Conservation (phyloP, 768 basidiomycete genomes). For the Kondoa malvinella region DNA sequence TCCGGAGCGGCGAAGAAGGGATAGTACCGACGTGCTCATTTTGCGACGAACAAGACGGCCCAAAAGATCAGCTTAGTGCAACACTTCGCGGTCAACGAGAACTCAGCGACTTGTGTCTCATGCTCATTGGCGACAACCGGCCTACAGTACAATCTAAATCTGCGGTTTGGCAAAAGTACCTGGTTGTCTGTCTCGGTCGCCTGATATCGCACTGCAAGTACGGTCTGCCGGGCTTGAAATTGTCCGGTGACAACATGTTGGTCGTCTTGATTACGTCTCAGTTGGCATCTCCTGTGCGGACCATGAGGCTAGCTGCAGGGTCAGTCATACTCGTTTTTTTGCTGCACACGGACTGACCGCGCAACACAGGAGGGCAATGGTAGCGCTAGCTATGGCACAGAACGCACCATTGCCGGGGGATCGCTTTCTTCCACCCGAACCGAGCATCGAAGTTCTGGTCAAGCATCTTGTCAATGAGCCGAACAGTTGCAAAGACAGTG, state of each 20-base stretch:
- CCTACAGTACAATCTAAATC: neutral
- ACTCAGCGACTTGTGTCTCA: neutral
- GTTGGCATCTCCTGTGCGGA: neutral
- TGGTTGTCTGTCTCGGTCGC: neutral
- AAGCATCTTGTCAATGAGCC: neutral
- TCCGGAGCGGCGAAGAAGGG: neutral
- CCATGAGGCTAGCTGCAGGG: neutral
- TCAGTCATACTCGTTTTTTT: neutral
- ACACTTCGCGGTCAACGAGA: neutral
- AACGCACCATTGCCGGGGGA: neutral
- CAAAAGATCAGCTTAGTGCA: neutral
- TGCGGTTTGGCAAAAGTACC: neutral
- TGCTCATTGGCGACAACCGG: neutral
- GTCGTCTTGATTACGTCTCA: neutral
- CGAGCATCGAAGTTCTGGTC: neutral
- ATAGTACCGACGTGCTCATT: neutral
- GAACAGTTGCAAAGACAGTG: neutral
- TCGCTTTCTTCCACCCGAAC: neutral
- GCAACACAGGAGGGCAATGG: neutral
- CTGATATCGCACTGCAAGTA: neutral
- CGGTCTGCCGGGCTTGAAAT: neutral
- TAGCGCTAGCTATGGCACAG: neutral
- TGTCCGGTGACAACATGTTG: neutral
- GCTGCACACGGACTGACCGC: neutral
- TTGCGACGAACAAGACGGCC: neutral